Evolutionary conservation across 257 asterid species (phyloP), one percentile per base, ranked within the genome.

Genomic region (Haberlea rhodopensis): DNA sequence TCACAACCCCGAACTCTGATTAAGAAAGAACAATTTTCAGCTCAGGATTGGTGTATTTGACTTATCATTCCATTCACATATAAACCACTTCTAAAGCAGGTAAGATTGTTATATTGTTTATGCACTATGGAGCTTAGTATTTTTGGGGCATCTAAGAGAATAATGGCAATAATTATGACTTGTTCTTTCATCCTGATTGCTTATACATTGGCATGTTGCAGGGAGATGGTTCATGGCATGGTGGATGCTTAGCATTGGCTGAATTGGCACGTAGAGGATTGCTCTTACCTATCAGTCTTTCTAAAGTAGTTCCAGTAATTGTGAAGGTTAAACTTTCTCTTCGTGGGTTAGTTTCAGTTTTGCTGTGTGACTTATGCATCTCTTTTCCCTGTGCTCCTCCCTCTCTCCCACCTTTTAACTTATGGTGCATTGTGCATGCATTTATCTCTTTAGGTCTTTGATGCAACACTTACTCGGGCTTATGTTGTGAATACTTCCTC

Each of bases 141-240:
- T 51, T 32, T 60, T 31, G 46, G 28, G 66, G 40, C 55, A 57
- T 57, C 45, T 57, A 28, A 62, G 49, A 9, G n/a, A 56, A 51
- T 31, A 65, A 51, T 67, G 73, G 31, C 29, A 57, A 60, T 29
- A 43, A 60, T 56, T 58, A 24, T 21, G 48, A 45, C 40, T 53
- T 68, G 26, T 63, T 70, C 58, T 43, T 45, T 66, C 34, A 29
- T 29, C 40, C 56, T 57, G 52, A 58, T 69, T 66, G 62, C 34
- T 75, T 32, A 25, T 55, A 43, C 68, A 64, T 73, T 71, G 69
- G 69, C 19, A 49, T 74, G 43, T 69, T 10, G 56, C 70, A 92
- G 99, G 99, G 99, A 10, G 99, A 92, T 82, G 99, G 97, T 55
- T 92, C 99, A 59, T 92, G 99, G 99, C 99, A 92, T 54, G 99